Evolutionary conservation across 768 basidiomycete species (phyloP), one percentile per base, ranked within the genome.

Genomic region (Sistotremastrum suecicum): DNA sequence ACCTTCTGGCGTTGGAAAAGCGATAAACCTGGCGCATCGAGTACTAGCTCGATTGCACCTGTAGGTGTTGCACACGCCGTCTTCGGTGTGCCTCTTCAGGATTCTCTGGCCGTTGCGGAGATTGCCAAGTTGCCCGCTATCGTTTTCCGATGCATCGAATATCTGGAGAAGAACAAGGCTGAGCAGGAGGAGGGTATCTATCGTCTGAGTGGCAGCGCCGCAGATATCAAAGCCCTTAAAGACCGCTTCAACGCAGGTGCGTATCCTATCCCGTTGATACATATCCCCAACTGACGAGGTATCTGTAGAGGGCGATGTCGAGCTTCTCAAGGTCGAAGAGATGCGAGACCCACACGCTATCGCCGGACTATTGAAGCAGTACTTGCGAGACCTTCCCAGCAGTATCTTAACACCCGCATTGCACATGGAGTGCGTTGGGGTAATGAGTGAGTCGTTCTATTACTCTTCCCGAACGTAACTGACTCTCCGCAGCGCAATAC

Each of bases 271-370:
- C 37, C 48, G 45, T 51, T 43, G n/a, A 35, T 34, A 29, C 41
- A 42, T 47, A 28, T 47, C 39, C 48, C 11, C 11, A 8, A 5
- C 11, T 44, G 33, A 33, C 40, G 39, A 40, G 39, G 39, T 42
- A 12, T 53, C 55, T 57, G 40, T 55, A 91, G 95, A 99, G 69
- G 94, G 92, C n/a, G 95, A 99, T 61, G 73, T 97, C 46, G 83
- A 97, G 59, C 72, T 99, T 7, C 67, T 94, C 35, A 77, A 74
- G 35, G 77, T 81, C 6, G 87, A 90, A 60, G 92, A 95, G 57
- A 87, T 83, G 55, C 95, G 88, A 85, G 95, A 99, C 65, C 90
- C 89, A 39, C 92, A 99, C 60, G 95, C 95, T 35, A 86, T 99
- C 50, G 85, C 95, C 42, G 95, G 94, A 3, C 69, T 99, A 50